These are phyloP conservation scores for Collybia sp. DNA, from an alignment of 768 basidiomycete genomes.

Conservation along the genomic window DNA sequence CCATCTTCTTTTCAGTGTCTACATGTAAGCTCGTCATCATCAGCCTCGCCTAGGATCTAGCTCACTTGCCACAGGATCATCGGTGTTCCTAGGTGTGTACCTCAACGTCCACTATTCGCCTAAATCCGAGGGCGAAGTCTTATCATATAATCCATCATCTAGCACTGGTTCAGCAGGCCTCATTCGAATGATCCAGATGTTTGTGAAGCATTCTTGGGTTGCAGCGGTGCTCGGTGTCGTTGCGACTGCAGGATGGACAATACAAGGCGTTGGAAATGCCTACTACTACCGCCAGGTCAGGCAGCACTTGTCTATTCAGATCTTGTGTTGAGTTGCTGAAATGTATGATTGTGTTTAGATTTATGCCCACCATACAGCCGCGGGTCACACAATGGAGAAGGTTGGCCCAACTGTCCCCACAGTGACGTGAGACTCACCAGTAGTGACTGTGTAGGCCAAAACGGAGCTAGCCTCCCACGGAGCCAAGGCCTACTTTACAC, in stretches of 20 bases:
- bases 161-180: slow-evolving; percentile 95
- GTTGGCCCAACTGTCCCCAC: slow-evolving; percentile 28
- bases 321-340: slow-evolving; percentile 4
- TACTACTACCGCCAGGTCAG: slow-evolving; percentile 76
- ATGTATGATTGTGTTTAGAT: slow-evolving; percentile 52
- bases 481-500: slow-evolving; percentile 83
- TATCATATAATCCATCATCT: slow-evolving; percentile 12
- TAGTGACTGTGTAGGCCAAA: slow-evolving; percentile 55
- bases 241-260: slow-evolving; percentile 80
- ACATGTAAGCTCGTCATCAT: slow-evolving; percentile 58
- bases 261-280: slow-evolving; percentile 81
- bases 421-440: slow-evolving; percentile 4
- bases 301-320: slow-evolving; percentile 8
- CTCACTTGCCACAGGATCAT: slow-evolving; percentile 64
- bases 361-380: slow-evolving; percentile 72
- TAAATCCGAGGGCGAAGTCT: slow-evolving; percentile 30
- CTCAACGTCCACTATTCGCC: background rate
- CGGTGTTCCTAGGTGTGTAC: slow-evolving; percentile 76
- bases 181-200: slow-evolving; percentile 88
- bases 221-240: slow-evolving; percentile 80
- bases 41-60: slow-evolving; percentile 20
- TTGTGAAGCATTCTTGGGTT: slow-evolving; percentile 61
- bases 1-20: slow-evolving; percentile 89
- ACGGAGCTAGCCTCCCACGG: slow-evolving; percentile 79
- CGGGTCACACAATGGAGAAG: slow-evolving; percentile 88